Percentiles rank a stretch among this genome's conserved stretches.
phyloP scores from a whole-genome alignment of 345 rosid species.

The Syzygium jambos region DNA sequence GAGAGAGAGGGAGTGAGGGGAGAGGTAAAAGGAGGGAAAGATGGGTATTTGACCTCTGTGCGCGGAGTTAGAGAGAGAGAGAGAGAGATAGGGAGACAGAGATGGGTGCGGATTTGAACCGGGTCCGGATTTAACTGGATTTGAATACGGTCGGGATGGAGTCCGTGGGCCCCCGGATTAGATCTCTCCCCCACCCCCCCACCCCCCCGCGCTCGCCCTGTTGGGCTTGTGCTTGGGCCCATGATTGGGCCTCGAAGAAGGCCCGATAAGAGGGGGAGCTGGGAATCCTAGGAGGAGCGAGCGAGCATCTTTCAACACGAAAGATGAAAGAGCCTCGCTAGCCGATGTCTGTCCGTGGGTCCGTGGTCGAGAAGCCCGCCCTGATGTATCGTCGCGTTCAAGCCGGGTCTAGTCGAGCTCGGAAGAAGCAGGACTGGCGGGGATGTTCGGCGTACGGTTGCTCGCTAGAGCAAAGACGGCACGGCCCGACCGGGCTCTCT shows the following conservation, averaged over 20 bases:
- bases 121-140: constrained; percentile 8
- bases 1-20: background rate
- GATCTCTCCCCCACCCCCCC: background rate
- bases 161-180: background rate
- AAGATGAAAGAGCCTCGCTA: background rate
- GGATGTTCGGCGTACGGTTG: background rate
- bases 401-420: background rate
- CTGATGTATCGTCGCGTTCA: background rate
- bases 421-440: background rate
- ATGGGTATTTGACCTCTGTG: constrained; percentile 17
- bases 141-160: background rate
- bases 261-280: background rate
- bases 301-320: background rate
- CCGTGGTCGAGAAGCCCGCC: background rate
- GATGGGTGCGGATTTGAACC: constrained; percentile 14
- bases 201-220: too few relatives aligned
- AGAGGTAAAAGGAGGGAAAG: constrained; percentile 1
- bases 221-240: background rate
- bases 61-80: constrained; percentile 2
- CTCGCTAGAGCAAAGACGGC: background rate
- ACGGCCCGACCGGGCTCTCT: background rate
- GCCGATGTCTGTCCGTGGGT: background rate
- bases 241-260: accelerated
- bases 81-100: background rate
- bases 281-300: background rate